Evolutionary conservation across 768 basidiomycete genomes (phyloP), one percentile per base, ranked within the genome.

Genomic region (Boletus edulis): DNA sequence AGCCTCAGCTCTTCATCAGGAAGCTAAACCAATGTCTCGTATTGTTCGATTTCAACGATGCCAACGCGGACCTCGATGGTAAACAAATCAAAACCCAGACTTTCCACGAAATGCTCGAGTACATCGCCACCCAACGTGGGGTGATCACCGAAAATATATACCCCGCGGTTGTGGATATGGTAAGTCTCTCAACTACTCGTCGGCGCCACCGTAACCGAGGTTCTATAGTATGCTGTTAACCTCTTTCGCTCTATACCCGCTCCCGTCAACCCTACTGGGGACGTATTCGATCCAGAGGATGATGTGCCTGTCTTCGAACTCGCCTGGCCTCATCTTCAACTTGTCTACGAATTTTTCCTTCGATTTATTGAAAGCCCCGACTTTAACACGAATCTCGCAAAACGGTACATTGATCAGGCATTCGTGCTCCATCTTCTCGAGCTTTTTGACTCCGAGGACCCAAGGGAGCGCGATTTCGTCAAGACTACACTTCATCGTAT

Each of bases 221-320:
- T 44, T 59, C 31, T 37, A 10, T 70, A 98, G 96, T 99, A 98
- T 79, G 89, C 92, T 48, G 87, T 89, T 69, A 99, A 99, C 76
- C 88, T 99, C 62, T 99, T 99, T 81, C 91, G 97, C 60, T 94
- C 97, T 67, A 98, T 99, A 83, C 97, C 97, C 74, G 97, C 97
- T 65, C 97, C 95, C 42, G 96, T 98, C 55, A 99, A 99, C 67
- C 97, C 97, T 6, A 91, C 86, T 14, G 97, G 97, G 51, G 97
- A 99, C 71, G 97, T 95, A 2, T 99, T 97, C 69, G 97, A 99
- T 70, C 97, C 97, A 22, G 97, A 99, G 74, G 97, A 99, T 75
- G 97, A 99, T 65, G 97, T 98, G 61, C 97, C 97, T 8, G 97
- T 99, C 3, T 81, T 99, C 56, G 97, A 99, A 70, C 89, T 98